Evolutionary conservation across 371 early-diverging fungal species (phyloP).

Genomic region (Syncephalastrum contaminatum): DNA sequence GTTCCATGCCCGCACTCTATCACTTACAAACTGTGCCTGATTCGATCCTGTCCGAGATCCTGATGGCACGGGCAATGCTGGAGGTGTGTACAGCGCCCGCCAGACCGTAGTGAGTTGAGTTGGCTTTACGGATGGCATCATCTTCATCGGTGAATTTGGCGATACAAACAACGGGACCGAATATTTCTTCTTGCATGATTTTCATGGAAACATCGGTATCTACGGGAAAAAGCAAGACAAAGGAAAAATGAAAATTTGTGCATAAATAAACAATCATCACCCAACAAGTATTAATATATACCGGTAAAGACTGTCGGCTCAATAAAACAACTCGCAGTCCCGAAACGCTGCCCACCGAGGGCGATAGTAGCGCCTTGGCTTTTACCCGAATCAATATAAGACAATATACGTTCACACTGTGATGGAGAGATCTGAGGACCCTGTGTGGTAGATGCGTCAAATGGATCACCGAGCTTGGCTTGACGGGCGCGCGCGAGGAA

Average conservation of each 20-base stretch:
- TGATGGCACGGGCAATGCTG: slow-evolving; percentile 63
- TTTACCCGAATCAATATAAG: slow-evolving; percentile 2
- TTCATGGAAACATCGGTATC: slow-evolving; percentile 33
- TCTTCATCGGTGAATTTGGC: slow-evolving; percentile 63
- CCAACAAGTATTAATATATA: background rate
- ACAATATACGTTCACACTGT: background rate
- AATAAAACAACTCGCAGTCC: background rate
- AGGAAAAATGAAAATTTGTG: background rate
- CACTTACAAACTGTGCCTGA: slow-evolving; percentile 5
- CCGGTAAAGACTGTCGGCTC: background rate
- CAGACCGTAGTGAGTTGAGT: slow-evolving; percentile 70
- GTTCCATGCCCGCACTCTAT: too few relatives aligned
- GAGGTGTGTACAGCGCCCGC: slow-evolving; percentile 80
- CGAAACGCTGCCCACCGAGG: background rate
- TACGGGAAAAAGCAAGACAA: too few relatives aligned
- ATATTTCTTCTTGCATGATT: slow-evolving; percentile 71
- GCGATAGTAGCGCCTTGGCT: background rate
- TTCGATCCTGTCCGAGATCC: slow-evolving; percentile 48
- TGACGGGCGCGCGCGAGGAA: slow-evolving; percentile 60
- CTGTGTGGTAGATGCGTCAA: slow-evolving; percentile 56
- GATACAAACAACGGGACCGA: slow-evolving; percentile 77
- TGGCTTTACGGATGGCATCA: slow-evolving; percentile 69
- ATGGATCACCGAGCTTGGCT: slow-evolving; percentile 62
- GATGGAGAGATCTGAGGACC: slow-evolving; percentile 58
- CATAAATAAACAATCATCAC: background rate